Conservation (phyloP, 495 filamentous ascomycete species). For the Tuber aestivum region DNA sequence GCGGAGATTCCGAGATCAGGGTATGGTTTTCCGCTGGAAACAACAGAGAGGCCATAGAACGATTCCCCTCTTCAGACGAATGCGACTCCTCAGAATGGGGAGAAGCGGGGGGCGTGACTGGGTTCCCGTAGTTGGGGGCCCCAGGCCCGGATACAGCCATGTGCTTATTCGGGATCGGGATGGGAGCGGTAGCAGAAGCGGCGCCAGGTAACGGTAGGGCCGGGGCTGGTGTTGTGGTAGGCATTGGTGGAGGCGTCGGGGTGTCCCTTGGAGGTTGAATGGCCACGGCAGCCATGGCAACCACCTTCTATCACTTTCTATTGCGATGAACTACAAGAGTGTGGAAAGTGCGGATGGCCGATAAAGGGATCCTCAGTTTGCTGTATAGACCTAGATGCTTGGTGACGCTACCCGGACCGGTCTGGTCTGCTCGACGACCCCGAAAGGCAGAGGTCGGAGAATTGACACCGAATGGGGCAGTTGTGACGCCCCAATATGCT, state of each 20-base stretch:
- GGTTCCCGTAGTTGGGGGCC: slow-evolving; percentile 56
- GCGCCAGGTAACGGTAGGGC: slow-evolving; percentile 50
- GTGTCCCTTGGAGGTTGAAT: slow-evolving; percentile 36
- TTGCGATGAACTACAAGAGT: slow-evolving; percentile 8
- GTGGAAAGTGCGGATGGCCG: slow-evolving; percentile 7
- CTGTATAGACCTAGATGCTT: slow-evolving; percentile 21
- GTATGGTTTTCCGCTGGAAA: slow-evolving; percentile 63
- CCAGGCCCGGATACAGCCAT: slow-evolving; percentile 78
- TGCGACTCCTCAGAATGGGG: slow-evolving; percentile 50
- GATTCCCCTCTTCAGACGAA: slow-evolving; percentile 40
- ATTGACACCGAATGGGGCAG: slow-evolving; percentile 12
- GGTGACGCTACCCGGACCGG: slow-evolving; percentile 7
- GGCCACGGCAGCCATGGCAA: slow-evolving; percentile 35
- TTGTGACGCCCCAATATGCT: slow-evolving; percentile 10
- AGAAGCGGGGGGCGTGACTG: slow-evolving; percentile 63
- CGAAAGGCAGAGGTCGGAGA: slow-evolving; percentile 6
- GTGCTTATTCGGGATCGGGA: slow-evolving; percentile 82
- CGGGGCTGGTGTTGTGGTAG: slow-evolving; percentile 50
- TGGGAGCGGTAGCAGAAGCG: slow-evolving; percentile 46
- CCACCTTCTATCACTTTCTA: slow-evolving; percentile 5
- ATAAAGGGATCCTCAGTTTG: slow-evolving; percentile 10
- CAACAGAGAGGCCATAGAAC: slow-evolving; percentile 60
- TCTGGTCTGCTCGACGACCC: slow-evolving; percentile 13
- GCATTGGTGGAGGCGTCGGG: slow-evolving; percentile 38
- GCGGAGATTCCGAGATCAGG: slow-evolving; percentile 53